phyloP scores from a whole-genome alignment of 2,329 filamentous ascomycete species.

The Beauveria sp. region DNA sequence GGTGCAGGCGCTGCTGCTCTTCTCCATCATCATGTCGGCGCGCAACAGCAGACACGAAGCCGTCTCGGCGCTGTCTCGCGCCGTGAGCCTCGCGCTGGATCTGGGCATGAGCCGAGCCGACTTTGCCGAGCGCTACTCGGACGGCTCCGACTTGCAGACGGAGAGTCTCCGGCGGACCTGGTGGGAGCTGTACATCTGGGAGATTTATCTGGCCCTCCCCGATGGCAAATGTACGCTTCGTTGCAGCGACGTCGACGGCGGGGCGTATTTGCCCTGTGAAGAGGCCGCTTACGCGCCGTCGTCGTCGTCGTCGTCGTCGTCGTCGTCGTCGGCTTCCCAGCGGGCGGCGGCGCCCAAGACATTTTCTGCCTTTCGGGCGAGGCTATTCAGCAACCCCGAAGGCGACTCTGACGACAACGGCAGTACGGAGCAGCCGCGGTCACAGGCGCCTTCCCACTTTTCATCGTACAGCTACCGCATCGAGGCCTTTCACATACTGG shows the following conservation, averaged over 20 bases:
- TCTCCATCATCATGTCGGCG: not conserved
- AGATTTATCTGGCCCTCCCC: not conserved
- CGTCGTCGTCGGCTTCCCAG: too few species aligned
- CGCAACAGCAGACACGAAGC: not conserved
- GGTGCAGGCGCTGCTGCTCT: conserved; percentile 1
- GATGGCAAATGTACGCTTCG: not conserved
- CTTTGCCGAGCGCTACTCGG: not conserved
- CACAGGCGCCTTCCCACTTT: not conserved
- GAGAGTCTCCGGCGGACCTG: not conserved
- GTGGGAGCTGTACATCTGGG: conserved; percentile 1
- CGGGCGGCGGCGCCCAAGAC: not conserved
- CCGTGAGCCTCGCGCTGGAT: not conserved
- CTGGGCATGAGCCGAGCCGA: not conserved
- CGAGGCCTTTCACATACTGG: conserved; percentile 1
- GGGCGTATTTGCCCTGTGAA: not conserved
- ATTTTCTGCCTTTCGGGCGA: not conserved
- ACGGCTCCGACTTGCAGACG: not conserved
- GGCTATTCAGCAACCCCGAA: not conserved
- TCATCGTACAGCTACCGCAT: conserved; percentile 3
- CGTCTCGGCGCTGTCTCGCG: not conserved
- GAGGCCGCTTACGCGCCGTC: not conserved
- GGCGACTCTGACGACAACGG: not conserved
- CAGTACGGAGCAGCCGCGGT: not conserved
- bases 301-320: too few species aligned
- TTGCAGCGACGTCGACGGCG: not conserved